Evolutionary conservation across 371 early-diverging fungal genomes (phyloP), one percentile per base, ranked within the genome.

Genomic region (Actinomortierella wolfii): DNA sequence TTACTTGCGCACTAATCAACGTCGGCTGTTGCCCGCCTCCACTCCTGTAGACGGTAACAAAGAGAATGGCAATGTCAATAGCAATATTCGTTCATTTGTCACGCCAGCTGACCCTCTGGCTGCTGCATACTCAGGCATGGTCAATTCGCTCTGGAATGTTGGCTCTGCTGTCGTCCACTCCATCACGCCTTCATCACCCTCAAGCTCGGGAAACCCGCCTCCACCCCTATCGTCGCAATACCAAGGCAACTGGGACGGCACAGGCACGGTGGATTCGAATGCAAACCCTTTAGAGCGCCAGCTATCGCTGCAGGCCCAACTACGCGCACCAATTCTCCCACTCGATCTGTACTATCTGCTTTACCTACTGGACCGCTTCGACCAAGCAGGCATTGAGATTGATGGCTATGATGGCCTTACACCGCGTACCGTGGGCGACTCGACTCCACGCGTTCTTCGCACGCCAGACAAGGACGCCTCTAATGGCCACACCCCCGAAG

Each of bases 281-380:
- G 42, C 45, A 26, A 74, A 18, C 49, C 77, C 52, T 55, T 65
- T 2, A 54, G 74, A 59, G 70, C 67, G 54, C 53, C 81, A 25
- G 76, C 77, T 59, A 68, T 78, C 80, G 76, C 77, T 34, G 41
- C 52, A 40, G 64, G 57, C 56, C 20, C 61, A 61, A 40, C 61
- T 75, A 42, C 61, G 57, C 23, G 77, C 71, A 26, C 79, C 80
- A 5, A 78, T 79, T 17, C 54, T 88, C 1, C 77, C 86, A 3
- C 68, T 88, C 6, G 86, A 88, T 67, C 78, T 82, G 15, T 83
- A 85, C 39, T 82, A 86, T 51, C 65, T 86, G 17, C 85, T 85
- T 59, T 88, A 84, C 53, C 57, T 88, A 6, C 64, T 83, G 15
- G 83, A 85, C 0, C 85, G 83, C 48, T 88, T 86, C 71, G 84